Conservation (phyloP, 2,329 filamentous ascomycete species). For the Fusarium brevicatenulatum region DNA sequence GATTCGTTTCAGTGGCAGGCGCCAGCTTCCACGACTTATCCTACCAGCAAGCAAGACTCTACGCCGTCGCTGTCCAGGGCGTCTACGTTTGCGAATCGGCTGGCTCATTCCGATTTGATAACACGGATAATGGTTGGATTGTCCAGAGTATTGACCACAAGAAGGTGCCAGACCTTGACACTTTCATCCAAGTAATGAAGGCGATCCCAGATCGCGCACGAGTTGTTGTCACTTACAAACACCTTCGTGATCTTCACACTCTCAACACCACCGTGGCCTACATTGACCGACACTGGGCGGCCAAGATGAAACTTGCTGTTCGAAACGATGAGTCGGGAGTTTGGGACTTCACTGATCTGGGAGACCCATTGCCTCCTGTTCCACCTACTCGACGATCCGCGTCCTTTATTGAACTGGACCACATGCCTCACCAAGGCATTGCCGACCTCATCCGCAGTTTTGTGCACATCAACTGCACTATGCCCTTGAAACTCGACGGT, state of each 20-base stretch:
- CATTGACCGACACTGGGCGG: constrained; percentile 94
- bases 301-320: constrained; percentile 91
- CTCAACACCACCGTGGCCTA: constrained; percentile 92
- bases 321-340: constrained; percentile 90
- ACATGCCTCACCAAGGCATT: constrained; percentile 88
- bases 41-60: constrained; percentile 96
- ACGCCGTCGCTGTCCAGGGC: constrained; percentile 90
- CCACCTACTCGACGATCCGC: constrained; percentile 79
- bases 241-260: constrained; percentile 93
- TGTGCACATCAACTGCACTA: constrained; percentile 89
- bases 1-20: constrained; percentile 93
- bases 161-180: constrained; percentile 85
- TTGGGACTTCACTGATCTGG: constrained; percentile 93
- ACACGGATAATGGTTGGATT: constrained; percentile 90
- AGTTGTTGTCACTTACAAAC: constrained; percentile 94
- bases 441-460: constrained; percentile 95
- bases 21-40: constrained; percentile 96
- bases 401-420: constrained; percentile 91
- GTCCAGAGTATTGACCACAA: constrained; percentile 93
- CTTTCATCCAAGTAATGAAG: constrained; percentile 92
- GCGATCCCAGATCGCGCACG: constrained; percentile 82
- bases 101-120: constrained; percentile 95
- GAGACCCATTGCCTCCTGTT: constrained; percentile 79
- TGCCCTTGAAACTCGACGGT: constrained; percentile 97
- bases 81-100: constrained; percentile 96